Percentiles rank a stretch among this genome's conserved stretches.
These are phyloP conservation scores for Phanerochaete carnosa DNA, from an alignment of 768 basidiomycete species.

Conservation along the genomic window DNA sequence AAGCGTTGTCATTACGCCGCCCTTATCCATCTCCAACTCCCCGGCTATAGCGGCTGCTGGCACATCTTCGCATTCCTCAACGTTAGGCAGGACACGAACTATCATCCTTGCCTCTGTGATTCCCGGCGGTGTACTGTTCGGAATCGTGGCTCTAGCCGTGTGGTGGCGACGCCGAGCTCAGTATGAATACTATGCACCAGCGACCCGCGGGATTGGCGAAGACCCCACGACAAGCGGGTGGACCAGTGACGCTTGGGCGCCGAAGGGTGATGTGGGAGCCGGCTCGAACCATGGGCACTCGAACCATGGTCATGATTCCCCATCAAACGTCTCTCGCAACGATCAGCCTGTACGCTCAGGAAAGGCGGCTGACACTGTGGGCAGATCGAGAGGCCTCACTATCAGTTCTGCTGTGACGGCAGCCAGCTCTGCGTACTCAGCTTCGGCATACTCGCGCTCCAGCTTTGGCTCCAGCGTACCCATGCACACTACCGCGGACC, in stretches of 20 bases:
- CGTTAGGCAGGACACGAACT: conserved; percentile 3
- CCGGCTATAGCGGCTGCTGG: background rate
- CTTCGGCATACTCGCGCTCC: background rate
- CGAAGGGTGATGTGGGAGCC: background rate
- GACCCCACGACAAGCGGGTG: background rate
- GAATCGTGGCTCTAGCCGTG: background rate
- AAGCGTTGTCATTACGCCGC: no score
- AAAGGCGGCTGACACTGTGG: background rate
- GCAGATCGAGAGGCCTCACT: background rate
- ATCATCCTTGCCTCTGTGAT: conserved; percentile 7
- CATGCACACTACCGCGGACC: no score
- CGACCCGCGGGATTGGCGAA: background rate
- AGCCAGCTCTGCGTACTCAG: background rate
- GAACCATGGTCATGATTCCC: background rate
- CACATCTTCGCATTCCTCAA: background rate
- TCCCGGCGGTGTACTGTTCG: background rate
- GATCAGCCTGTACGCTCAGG: background rate
- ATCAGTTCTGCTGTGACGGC: background rate
- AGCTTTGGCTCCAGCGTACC: background rate
- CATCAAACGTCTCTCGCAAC: background rate
- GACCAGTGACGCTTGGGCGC: background rate
- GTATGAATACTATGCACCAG: background rate
- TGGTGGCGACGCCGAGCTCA: background rate
- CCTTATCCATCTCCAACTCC: background rate
- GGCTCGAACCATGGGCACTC: background rate